Base-by-base conservation (phyloP, 2,329 filamentous ascomycete species). In the Aspergillus neotritici region DNA sequence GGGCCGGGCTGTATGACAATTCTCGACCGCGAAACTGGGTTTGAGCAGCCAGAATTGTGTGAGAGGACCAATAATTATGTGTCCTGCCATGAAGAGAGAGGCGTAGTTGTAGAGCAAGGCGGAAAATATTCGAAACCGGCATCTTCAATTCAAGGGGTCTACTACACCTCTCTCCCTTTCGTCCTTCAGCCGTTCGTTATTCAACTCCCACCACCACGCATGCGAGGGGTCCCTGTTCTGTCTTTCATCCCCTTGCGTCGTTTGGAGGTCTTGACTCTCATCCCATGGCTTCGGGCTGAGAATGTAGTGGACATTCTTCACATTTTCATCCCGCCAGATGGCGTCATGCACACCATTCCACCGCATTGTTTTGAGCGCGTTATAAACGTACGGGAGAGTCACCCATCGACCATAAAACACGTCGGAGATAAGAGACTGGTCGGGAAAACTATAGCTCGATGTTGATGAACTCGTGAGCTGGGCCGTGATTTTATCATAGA, bases 251-350 rank as follows among this genome's bases (percentile, higher is more conserved):
- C 45, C 29, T 35, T 39, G 31, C 43, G 30, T 34, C 34, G 41
- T 8, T 43, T 40, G 17, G 29, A 30, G 5, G 15, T 41, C 48
- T 38, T 46, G 46, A 29, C 37, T 47, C 47, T 82, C 77, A 48
- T 82, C 76, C 79, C 79, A 83, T 3, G 79, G 79, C 64, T 83
- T 83, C 28, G 78, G 78, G 39, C 70, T 75, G 43, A 83, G 56
- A 32, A 83, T 76, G 53, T 79, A 82, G 58, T 83, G 79, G 9
- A 82, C 66, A 52, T 82, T 82, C 66, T 81, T 82, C 14, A 82
- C 76, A 52, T 72, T 58, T 13, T 76, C 72, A 49, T 83, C 79
- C 46, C 71, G 65, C 79, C 79, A 83, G 43, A 83, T 81, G 21
- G 69, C 64, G 50, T 75, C 68, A 54, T 82, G 78, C 43, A 80